phyloP scores from a whole-genome alignment of 75 land plant genomes.

The Cunninghamia lanceolata region DNA sequence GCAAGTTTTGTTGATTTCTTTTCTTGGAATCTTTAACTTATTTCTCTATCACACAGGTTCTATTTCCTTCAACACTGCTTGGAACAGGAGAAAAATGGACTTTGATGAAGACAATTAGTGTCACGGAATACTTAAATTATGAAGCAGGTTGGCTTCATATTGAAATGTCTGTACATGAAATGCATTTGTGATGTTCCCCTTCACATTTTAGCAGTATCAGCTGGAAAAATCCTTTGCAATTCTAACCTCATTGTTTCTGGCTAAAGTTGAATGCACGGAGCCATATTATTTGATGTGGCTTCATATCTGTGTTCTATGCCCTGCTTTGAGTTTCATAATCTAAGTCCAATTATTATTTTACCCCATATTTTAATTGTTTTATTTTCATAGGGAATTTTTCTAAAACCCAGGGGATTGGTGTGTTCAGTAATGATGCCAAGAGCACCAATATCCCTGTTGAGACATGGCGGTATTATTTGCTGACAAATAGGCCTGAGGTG shows the following conservation, averaged over 20 bases:
- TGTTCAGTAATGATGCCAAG: slow-evolving; percentile 98
- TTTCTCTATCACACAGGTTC: slow-evolving; percentile 49
- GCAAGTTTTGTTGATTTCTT: neutral
- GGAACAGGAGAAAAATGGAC: slow-evolving; percentile 96
- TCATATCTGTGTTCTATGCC: neutral
- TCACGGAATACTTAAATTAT: slow-evolving; percentile 96
- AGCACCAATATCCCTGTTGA: slow-evolving; percentile 82
- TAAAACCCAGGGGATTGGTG: slow-evolving; percentile 91
- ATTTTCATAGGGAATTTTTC: slow-evolving; percentile 83
- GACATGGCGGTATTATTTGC: slow-evolving; percentile 95
- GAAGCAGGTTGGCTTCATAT: slow-evolving; percentile 69
- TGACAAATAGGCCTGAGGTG: slow-evolving; percentile 96
- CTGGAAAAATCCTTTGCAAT: neutral
- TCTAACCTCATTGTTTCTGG: neutral
- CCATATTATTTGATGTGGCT: slow-evolving; percentile 1
- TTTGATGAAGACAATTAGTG: slow-evolving; percentile 96
- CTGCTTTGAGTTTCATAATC: neutral
- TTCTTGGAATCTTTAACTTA: neutral
- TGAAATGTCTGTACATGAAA: neutral
- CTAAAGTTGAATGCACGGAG: neutral
- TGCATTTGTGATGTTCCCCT: neutral
- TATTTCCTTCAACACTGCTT: slow-evolving; percentile 92
- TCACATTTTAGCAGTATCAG: neutral
- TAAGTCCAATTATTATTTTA: neutral
- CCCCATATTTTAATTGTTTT: neutral